Evolutionary conservation across 345 rosid genomes (phyloP), one percentile per base, ranked within the genome.

Genomic region (Arabidopsis suecica): DNA sequence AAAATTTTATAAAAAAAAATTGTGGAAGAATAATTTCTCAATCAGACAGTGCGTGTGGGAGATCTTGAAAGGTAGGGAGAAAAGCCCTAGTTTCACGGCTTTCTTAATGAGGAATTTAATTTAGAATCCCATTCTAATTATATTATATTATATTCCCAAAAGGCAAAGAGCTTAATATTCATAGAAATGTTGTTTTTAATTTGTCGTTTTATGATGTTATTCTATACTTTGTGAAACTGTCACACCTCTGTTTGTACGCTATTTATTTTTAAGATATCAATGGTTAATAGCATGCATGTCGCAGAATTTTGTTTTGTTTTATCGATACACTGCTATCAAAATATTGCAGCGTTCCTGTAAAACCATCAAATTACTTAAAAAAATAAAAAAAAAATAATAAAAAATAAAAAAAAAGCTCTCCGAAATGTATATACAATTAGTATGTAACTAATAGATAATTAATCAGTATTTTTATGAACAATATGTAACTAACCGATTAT

Each of bases 61-160:
- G 45, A 45, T 45, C 64, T 62, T 53, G 23, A 53, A 51, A 53
- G 62, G 54, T 5, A 65, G 71, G 57, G 49, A 65, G 54, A 74
- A 65, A 74, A 55, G 65, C 71, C 78, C 78, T 65, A 65, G 65
- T 74, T 74, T 74, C 71, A 44, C 78, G 78, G 78, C 58, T 73
- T 65, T 73, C 53, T 9, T 64, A 62, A 51, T 56, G 48, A 36
- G 68, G 49, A 22, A 33, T 42, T 13, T 33, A 55, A 65, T 44
- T 64, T 14, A 61, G 20, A 38, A 61, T 22, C 58, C 7, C 67
- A 61, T 5, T 61, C 28, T 25, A 38, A 8, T 28, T 28, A 20
- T n/a, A 20, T 38, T 23, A 36, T 72, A 49, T 28, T 61, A 49
- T 50, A 72, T 61, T 62, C 54, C 33, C 0, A 62, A 30, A 40